Base-by-base conservation (phyloP, 495 filamentous ascomycete genomes). In the Penicillium turbatum region DNA sequence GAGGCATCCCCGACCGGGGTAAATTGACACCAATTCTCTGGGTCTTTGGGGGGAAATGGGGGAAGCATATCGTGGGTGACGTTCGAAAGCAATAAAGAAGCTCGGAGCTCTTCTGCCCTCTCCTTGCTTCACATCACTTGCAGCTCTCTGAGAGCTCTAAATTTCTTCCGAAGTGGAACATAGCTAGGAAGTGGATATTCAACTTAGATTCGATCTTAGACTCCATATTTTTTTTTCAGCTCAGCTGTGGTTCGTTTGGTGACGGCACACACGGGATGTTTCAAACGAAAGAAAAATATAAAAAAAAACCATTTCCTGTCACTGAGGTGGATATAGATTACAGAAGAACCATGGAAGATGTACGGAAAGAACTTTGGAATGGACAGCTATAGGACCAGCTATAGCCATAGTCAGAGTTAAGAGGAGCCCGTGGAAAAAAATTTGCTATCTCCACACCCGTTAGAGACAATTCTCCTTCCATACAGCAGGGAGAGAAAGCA, bases 281-380 rank as follows among this genome's bases (percentile, higher is more conserved):
- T 15, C 26, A 3, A n/a, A 26, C 24, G 40, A 29, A 27, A 29
- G n/a, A n/a, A n/a, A n/a, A n/a, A n/a, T n/a, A n/a, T n/a, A n/a
- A 26, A 27, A 16, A 42, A 44, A 31, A 17, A 44, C 7, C 55
- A 57, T 59, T 58, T 65, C 58, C 59, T 19, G 3, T 53, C 35
- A 62, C 34, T 24, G 21, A 24, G 24, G 52, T 48, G 24, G 40
- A 43, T 36, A 42, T 32, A 53, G 55, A 53, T 57, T 48, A 53
- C 57, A 16, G 57, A 61, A 64, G 61, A 61, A 56, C 61, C 63
- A 53, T 61, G 55, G 60, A 61, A 61, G 51, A 55, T 42, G 44
- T 36, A 63, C 50, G 38, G 56, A 24, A 21, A 11, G 9, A 21
- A 19, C 2, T 6, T n/a, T 1, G 17, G 9, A 40, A 7, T 21